Base-by-base conservation (phyloP, 2,329 filamentous ascomycete genomes). In the Mycosphaerella arachidis region DNA sequence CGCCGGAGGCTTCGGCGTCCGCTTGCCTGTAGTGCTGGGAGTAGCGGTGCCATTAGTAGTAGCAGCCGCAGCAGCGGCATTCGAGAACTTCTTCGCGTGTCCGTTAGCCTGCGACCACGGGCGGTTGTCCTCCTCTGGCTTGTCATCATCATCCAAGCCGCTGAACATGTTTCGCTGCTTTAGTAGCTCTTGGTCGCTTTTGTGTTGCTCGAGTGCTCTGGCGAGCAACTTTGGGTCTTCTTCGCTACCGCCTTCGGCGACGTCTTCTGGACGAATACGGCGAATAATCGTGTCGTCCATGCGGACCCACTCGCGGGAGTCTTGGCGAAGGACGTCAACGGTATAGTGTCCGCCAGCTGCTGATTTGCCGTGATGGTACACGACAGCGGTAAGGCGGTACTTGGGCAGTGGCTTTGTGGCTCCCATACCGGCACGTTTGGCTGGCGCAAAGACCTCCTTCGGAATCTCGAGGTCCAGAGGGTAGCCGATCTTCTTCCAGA, bases 401-500 rank as follows among this genome's bases (percentile, higher is more conserved):
- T 87, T 90, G 4, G 92, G 92, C 61, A 90, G 80, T 1, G 86
- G 85, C 48, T 87, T 86, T 64, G 88, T 86, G 16, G 84, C 79
- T 29, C 83, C 79, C 64, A 90, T 79, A 48, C 82, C 82, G 66
- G 86, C 86, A 56, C 89, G 85, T 73, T 87, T 89, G 70, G 88
- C 84, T 31, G 88, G 86, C 10, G 92, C 88, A 70, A 99, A 89
- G 9, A 91, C 89, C 72, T 97, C 93, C 59, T 88, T 89, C 0
- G 94, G 94, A 63, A 99, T 91, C 73, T 97, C 93, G 54, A 99
- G 82, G 70, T 97, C 92, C 30, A 99, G 80, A 0, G 94, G 94
- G 71, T 99, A 99, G 20, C 92, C 93, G 60, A 99, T 83, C 78
- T 93, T 96, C 80, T 97, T 99, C 91, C 93, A 97, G 65, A 97